Conservation (phyloP, 1,284 basidiomycete species). For the Fereydounia khargensis region DNA sequence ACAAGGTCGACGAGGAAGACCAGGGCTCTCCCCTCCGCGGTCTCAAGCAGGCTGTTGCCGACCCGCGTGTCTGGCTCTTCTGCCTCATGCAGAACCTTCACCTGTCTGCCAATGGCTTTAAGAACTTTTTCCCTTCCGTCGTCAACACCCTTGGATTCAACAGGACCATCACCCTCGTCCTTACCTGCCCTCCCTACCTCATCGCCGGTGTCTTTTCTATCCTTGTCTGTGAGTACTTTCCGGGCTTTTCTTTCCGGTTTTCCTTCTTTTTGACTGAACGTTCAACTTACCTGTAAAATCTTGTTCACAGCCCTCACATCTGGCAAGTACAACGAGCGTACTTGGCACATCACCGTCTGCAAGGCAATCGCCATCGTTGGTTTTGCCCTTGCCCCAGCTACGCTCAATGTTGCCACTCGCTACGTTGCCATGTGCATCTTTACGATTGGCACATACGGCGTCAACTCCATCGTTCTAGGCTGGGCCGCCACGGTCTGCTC, state of each 20-base stretch:
- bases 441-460: too few relatives aligned
- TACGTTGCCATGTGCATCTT: neutral
- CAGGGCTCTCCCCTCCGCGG: neutral
- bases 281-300: neutral
- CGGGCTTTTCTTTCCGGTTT: neutral
- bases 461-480: too few relatives aligned
- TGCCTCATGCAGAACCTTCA: neutral
- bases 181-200: constrained; percentile 1
- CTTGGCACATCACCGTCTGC: constrained; percentile 1
- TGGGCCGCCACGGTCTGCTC: too few relatives aligned
- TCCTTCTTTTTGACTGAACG: neutral
- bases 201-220: neutral
- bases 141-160: constrained; percentile 1
- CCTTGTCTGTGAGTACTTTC: constrained; percentile 1
- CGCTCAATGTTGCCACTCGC: neutral
- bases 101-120: neutral
- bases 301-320: neutral
- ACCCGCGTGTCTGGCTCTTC: neutral
- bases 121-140: constrained; percentile 1
- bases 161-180: constrained; percentile 1
- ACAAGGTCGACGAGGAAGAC: constrained; percentile 1
- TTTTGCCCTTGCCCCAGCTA: neutral
- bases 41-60: neutral
- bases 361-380: neutral
- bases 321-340: neutral